Base-by-base conservation (phyloP, 805 yeast species). In the Schwanniomyces sp. region DNA sequence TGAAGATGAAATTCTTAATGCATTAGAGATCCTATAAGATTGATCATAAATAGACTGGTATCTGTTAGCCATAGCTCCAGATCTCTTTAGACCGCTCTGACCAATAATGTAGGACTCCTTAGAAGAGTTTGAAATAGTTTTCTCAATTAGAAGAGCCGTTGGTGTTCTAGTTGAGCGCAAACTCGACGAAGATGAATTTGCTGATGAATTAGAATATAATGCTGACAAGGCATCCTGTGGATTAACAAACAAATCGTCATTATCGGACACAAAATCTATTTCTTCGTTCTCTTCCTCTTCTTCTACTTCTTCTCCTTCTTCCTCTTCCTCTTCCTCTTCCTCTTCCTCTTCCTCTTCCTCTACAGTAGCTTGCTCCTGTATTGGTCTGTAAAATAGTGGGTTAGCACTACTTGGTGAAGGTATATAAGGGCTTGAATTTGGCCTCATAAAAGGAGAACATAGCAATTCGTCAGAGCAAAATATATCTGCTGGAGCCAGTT, bases 41-140 rank as follows among this genome's bases (percentile, higher is more conserved):
- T 72, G 76, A 50, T 75, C 77, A 50, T 78, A 76, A 56, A 75
- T 75, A 10, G 69, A 67, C 56, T 78, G 80, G 51, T 76, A 78
- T 43, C 81, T 61, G 26, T 60, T 62, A 1, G 81, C 81, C 43
- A 72, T 68, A 14, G 80, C 80, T 29, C 63, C 72, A 12, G 69
- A 69, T 54, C 64, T 64, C 56, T 64, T 65, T 36, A 46, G 57
- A 27, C 28, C 17, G n/a, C 43, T 26, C 40, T 43, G 41, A 11
- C 49, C 41, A 3, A 44, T 43, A 34, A 48, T 47, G 12, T 45
- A 44, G 0, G 72, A 67, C 25, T 65, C 68, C 41, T 57, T 59
- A 1, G 74, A 66, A 0, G 72, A 62, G 43, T 66, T 67, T 1
- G 74, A 70, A 10, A 53, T 34, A 3, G 68, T 61, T 47, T 67